phyloP scores from a whole-genome alignment of 148 eudicot species.

The Fagopyrum esculentum region DNA sequence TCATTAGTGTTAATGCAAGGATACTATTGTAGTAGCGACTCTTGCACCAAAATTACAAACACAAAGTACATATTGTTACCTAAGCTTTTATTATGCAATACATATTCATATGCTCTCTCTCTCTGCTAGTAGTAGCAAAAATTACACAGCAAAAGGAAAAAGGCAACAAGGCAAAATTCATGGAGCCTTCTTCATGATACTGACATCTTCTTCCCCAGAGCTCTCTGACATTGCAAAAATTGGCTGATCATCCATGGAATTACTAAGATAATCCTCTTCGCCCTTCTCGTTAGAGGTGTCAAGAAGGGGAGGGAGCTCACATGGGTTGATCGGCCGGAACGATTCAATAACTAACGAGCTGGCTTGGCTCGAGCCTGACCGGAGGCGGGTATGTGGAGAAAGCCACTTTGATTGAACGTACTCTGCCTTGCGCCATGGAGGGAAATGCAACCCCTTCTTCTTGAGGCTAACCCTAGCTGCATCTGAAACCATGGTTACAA shows the following conservation, averaged over 20 bases:
- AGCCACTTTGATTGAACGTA: slow-evolving; percentile 88
- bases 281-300: neutral
- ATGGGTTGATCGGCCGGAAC: neutral
- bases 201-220: slow-evolving; percentile 39
- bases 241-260: slow-evolving; percentile 9
- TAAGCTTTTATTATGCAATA: neutral
- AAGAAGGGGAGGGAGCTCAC: neutral
- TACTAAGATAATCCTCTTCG: slow-evolving; percentile 13
- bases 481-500: slow-evolving; percentile 51
- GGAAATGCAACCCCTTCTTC: slow-evolving; percentile 88
- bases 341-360: neutral
- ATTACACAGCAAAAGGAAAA: neutral
- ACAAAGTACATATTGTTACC: neutral
- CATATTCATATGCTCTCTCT: neutral
- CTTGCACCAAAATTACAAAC: slow-evolving; percentile 34
- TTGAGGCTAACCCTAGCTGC: slow-evolving; percentile 79
- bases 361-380: slow-evolving; percentile 21
- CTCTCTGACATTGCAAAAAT: slow-evolving; percentile 39
- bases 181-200: neutral
- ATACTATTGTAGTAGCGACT: slow-evolving; percentile 27
- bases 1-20: too few relatives aligned
- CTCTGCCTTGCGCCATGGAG: slow-evolving; percentile 91
- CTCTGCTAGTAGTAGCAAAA: neutral
- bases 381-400: slow-evolving; percentile 35
- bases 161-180: neutral